A percentile compares a stretch with the other conserved stretches of the same genome.
Evolutionary conservation across 1,139 yeast genomes (phyloP).

Genomic region (Candida tetrigidarum): DNA sequence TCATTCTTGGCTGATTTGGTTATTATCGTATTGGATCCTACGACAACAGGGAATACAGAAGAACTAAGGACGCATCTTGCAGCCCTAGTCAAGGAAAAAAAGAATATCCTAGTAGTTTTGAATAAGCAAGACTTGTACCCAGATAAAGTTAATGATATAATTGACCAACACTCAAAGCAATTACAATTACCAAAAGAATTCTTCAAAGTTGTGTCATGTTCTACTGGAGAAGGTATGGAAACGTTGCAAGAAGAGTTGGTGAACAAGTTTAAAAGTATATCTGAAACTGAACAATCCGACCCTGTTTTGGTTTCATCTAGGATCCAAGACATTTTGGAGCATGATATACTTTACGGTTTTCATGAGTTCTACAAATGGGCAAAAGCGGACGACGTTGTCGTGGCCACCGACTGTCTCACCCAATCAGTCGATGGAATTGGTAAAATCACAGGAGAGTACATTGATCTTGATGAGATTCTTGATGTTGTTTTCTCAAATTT

Average conservation of each 20-base stretch:
- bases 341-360: constrained; percentile 78
- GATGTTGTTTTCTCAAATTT: constrained; percentile 91
- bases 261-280: constrained; percentile 49
- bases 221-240: constrained; percentile 57
- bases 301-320: constrained; percentile 77
- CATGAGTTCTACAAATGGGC: constrained; percentile 58
- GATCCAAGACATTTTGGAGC: constrained; percentile 68
- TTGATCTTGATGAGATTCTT: constrained; percentile 88
- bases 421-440: constrained; percentile 88
- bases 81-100: constrained; percentile 18
- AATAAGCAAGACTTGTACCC: constrained; percentile 63
- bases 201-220: constrained; percentile 66
- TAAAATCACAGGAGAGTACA: constrained; percentile 85
- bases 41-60: constrained; percentile 9
- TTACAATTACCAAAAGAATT: constrained; percentile 29
- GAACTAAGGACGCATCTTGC: constrained; percentile 36
- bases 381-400: constrained; percentile 68
- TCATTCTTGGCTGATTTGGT: constrained; percentile 66
- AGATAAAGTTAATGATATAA: constrained; percentile 20
- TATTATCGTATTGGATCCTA: constrained; percentile 41
- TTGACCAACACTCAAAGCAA: constrained; percentile 21
- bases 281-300: constrained; percentile 53
- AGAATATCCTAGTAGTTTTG: constrained; percentile 48
- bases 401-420: constrained; percentile 79
- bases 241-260: constrained; percentile 34